Base-by-base conservation (phyloP, 495 filamentous ascomycete genomes). In the Talaromyces stipitatus region DNA sequence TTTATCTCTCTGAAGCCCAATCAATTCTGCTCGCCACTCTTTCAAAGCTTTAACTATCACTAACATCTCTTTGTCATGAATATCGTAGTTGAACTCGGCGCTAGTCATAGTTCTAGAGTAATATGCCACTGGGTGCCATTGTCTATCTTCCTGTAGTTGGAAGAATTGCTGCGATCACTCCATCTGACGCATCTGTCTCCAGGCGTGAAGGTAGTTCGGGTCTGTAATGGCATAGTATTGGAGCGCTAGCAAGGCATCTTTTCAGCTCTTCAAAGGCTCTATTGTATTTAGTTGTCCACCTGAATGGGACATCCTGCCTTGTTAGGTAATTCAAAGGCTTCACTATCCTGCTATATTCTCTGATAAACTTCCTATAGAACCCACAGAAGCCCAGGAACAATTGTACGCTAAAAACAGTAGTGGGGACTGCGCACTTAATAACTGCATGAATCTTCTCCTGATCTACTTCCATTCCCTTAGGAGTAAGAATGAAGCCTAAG, bases 241-340 rank as follows among this genome's bases (percentile, higher is more conserved):
- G 5, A 1, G 41, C 23, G 16, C 14, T 41, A 3, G 38, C 46
- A 12, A 60, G 41, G 14, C 22, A 24, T 22, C 26, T 23, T 47
- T 68, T 64, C 26, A 66, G 38, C 18, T 58, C 77, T 48, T 89
- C 82, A 56, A 88, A 86, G 1, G 29, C 55, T 52, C 71, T 72
- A 63, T 91, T 86, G 55, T 85, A 76, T 24, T 86, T 82, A 33
- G 88, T 79, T 32, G 86, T 54, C 50, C 29, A 62, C 12, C 22
- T 18, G 28, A 65, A 65, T 16, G 20, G 43, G 16, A 23, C 27
- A 30, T 65, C 45, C 26, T 63, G 63, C 53, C 58, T 60, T 16
- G 30, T 61, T 23, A 64, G 43, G 0, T 33, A 3, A 14, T 51
- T 23, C 4, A 71, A 43, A 0, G 54, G 62, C 3, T 23, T 58